Conservation (phyloP, 2,329 filamentous ascomycete species). For the Aspergillus sp. region DNA sequence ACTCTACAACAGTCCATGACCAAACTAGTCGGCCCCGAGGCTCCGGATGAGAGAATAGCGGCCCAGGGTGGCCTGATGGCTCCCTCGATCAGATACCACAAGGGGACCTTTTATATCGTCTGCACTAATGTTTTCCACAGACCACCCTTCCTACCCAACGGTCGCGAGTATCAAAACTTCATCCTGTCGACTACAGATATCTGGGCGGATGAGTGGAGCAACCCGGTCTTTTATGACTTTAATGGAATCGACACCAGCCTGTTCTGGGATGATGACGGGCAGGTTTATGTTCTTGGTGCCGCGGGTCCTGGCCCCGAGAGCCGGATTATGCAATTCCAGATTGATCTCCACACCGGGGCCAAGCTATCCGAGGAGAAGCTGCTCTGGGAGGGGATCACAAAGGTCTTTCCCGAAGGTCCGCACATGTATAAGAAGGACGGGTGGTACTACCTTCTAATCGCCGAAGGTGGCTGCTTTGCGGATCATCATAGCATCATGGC, state of each 20-base stretch:
- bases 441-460: constrained; percentile 56
- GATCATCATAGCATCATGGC: constrained; percentile 57
- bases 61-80: constrained; percentile 44
- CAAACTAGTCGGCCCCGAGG: neutral
- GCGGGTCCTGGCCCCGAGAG: neutral
- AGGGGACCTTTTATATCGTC: constrained; percentile 48
- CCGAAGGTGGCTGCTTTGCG: constrained; percentile 49
- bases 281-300: neutral
- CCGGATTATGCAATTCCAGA: neutral
- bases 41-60: neutral
- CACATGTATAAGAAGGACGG: constrained; percentile 56
- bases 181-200: constrained; percentile 23
- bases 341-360: neutral
- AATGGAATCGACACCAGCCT: neutral
- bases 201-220: constrained; percentile 10
- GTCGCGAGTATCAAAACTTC: neutral
- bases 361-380: constrained; percentile 2
- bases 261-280: neutral
- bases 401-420: constrained; percentile 52
- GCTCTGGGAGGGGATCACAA: constrained; percentile 3
- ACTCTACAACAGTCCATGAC: neutral
- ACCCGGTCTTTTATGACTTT: neutral
- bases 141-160: constrained; percentile 9
- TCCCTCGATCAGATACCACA: constrained; percentile 45
- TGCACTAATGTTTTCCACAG: constrained; percentile 27